These are phyloP conservation scores for Euphorbia pulcherrima DNA, from an alignment of 345 rosid genomes.

Conservation along the genomic window DNA sequence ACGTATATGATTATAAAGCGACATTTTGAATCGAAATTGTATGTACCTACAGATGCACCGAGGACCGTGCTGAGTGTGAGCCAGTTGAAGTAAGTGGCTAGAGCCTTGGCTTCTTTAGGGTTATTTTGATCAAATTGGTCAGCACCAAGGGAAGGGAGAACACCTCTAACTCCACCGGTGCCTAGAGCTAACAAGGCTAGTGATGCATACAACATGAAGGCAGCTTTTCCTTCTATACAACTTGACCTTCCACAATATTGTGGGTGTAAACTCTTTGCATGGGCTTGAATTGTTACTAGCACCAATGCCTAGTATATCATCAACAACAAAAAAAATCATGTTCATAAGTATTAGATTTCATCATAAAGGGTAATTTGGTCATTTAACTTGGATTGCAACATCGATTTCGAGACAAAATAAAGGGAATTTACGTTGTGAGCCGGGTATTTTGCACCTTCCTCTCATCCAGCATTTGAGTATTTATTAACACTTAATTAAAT, in stretches of 20 bases:
- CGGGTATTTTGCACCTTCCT: too few species aligned
- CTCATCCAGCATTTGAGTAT: too few species aligned
- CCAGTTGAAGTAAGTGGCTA: constrained; percentile 48
- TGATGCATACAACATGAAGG: constrained; percentile 34
- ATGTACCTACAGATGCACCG: constrained; percentile 27
- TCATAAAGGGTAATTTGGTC: too few species aligned
- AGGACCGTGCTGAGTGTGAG: constrained; percentile 25
- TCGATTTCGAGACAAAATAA: too few species aligned
- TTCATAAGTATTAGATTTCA: too few species aligned
- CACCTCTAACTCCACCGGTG: constrained; percentile 40
- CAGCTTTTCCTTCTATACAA: constrained; percentile 36
- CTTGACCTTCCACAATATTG: constrained; percentile 26
- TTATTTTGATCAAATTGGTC: constrained; percentile 50
- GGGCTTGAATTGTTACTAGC: constrained; percentile 50
- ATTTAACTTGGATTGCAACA: too few species aligned
- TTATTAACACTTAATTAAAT: too few species aligned
- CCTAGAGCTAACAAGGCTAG: constrained; percentile 42
- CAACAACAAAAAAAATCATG: background rate
- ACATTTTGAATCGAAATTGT: too few species aligned
- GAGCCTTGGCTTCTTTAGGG: constrained; percentile 36
- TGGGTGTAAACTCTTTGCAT: constrained; percentile 38
- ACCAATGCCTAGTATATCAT: constrained; percentile 47
- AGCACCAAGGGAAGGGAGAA: constrained; percentile 46
- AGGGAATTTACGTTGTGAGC: too few species aligned
- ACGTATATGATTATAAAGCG: too few species aligned